These are phyloP conservation scores for Lepidium didymum DNA, from an alignment of 345 rosid genomes.

Conservation along the genomic window DNA sequence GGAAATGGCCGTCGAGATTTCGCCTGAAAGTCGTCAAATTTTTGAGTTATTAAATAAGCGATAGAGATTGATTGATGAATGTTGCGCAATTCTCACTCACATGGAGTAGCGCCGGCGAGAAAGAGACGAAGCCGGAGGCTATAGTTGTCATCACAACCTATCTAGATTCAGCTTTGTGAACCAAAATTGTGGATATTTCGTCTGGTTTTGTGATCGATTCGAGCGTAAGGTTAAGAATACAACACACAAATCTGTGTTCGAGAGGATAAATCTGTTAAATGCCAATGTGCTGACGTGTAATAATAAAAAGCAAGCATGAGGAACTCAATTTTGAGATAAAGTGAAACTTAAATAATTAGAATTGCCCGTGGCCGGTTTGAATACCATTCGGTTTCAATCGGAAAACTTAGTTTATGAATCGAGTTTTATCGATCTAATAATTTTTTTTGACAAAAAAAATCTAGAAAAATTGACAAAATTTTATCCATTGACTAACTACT, in stretches of 20 bases:
- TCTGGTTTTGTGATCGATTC: not conserved
- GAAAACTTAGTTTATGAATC: no score
- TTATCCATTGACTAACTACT: no score
- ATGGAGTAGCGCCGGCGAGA: conserved; percentile 4
- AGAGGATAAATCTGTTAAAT: not conserved
- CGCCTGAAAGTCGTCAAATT: not conserved
- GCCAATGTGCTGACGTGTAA: not conserved
- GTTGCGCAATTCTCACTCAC: not conserved
- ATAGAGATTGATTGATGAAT: not conserved
- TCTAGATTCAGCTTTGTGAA: not conserved
- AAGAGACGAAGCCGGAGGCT: conserved; percentile 10
- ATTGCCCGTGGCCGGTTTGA: no score
- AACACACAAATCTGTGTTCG: not conserved
- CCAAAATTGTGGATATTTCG: not conserved
- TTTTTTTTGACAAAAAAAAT: no score
- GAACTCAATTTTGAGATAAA: no score
- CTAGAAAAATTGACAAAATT: no score
- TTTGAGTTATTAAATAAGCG: not conserved
- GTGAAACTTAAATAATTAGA: no score
- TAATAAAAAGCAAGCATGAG: no score
- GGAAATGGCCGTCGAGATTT: conserved; percentile 2
- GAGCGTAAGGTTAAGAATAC: conserved; percentile 9
- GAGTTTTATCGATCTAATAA: no score
- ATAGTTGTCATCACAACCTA: conserved; percentile 15
- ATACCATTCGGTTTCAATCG: no score